Percentiles rank a stretch among this genome's conserved stretches.
phyloP scores from a whole-genome alignment of 176 grass and related monocot genomes.

The Thalia dealbata region DNA sequence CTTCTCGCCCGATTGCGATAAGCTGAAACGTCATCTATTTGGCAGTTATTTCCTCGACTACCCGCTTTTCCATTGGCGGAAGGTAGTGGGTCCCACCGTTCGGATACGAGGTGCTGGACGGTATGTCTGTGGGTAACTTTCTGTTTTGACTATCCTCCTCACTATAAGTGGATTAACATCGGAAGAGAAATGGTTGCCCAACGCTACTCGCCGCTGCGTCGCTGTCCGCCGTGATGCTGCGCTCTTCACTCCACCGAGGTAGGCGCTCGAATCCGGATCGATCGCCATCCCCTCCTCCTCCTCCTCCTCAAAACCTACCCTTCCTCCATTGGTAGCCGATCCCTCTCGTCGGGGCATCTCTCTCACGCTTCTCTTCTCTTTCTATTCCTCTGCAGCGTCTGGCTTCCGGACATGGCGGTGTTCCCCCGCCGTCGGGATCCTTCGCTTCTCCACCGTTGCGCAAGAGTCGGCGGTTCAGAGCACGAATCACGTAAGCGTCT shows the following conservation, averaged over 20 bases:
- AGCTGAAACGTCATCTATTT: no score
- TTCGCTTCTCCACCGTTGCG: constrained; percentile 47
- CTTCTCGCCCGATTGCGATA: no score
- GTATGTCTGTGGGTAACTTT: no score
- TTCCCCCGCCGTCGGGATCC: constrained; percentile 13
- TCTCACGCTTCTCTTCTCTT: not conserved
- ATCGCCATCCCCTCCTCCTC: not conserved
- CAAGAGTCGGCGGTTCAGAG: constrained; percentile 26
- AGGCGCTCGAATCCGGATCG: not conserved
- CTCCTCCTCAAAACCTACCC: not conserved
- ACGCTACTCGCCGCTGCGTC: not conserved
- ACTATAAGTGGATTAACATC: no score
- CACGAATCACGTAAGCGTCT: constrained; percentile 19
- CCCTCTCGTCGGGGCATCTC: not conserved
- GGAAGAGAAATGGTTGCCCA: not conserved
- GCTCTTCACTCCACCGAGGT: constrained; percentile 31
- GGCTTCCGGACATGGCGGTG: constrained; percentile 39
- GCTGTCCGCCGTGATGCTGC: constrained; percentile 22
- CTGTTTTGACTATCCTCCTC: no score
- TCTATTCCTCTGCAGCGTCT: constrained; percentile 32
- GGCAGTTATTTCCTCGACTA: no score
- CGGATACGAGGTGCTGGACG: no score
- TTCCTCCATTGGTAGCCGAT: not conserved
- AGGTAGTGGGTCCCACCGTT: no score
- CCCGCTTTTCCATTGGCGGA: no score